These are phyloP conservation scores for Cryptococcus maquisensis DNA, from an alignment of 1,284 basidiomycete species.

Conservation along the genomic window DNA sequence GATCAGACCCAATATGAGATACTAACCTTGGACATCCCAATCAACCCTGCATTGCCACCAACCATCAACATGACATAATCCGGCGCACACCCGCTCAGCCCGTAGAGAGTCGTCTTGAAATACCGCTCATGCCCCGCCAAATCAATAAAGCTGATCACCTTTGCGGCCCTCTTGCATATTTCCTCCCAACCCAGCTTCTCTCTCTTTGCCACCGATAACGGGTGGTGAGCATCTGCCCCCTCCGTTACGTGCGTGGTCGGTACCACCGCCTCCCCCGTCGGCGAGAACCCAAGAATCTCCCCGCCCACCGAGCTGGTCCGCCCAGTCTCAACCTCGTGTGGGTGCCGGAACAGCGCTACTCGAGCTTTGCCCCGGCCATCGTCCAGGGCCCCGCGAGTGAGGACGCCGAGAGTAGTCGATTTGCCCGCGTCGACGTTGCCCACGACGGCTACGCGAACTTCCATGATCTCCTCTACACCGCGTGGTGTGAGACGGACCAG, in stretches of 20 bases:
- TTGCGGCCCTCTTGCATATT: slow-evolving; percentile 84
- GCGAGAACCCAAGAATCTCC: slow-evolving; percentile 57
- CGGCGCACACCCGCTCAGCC: slow-evolving; percentile 86
- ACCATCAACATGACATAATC: slow-evolving; percentile 96
- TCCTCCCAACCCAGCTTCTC: slow-evolving; percentile 94
- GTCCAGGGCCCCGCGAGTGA: slow-evolving; percentile 71
- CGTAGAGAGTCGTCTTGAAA: slow-evolving; percentile 86
- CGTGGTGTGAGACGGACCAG: slow-evolving; percentile 40
- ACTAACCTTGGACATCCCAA: slow-evolving; percentile 85
- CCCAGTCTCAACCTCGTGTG: slow-evolving; percentile 95
- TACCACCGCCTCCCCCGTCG: slow-evolving; percentile 68
- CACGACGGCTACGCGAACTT: slow-evolving; percentile 91
- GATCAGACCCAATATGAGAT: too few species aligned
- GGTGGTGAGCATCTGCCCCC: slow-evolving; percentile 66
- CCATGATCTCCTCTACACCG: slow-evolving; percentile 54
- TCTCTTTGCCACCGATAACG: slow-evolving; percentile 53
- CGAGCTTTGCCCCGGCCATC: slow-evolving; percentile 77
- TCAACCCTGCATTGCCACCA: slow-evolving; percentile 87
- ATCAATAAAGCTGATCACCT: slow-evolving; percentile 93
- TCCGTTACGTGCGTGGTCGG: slow-evolving; percentile 55
- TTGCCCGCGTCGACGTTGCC: slow-evolving; percentile 86
- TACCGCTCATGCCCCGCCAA: slow-evolving; percentile 82
- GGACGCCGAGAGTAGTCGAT: slow-evolving; percentile 76
- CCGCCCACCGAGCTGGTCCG: slow-evolving; percentile 92
- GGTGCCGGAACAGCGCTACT: slow-evolving; percentile 89